Evolutionary conservation across 495 filamentous ascomycete genomes (phyloP).

Genomic region (Immersiella caudata): DNA sequence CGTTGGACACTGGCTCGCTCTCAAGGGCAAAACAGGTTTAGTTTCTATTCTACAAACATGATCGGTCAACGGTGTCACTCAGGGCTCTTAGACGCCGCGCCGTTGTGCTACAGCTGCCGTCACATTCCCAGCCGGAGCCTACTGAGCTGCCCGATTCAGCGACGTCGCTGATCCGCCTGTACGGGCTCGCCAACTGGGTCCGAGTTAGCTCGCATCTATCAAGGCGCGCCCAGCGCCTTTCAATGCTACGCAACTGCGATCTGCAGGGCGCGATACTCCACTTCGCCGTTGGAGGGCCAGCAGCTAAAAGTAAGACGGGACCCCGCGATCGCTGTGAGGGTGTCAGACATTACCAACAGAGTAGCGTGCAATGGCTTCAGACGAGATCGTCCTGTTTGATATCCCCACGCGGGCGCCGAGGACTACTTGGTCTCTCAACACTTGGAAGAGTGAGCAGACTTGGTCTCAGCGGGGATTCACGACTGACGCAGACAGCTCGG

Average conservation of each 20-base stretch:
- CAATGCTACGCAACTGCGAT: background rate
- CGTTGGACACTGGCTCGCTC: too few relatives aligned
- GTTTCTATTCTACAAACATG: too few relatives aligned
- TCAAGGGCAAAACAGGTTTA: too few relatives aligned
- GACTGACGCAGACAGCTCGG: conserved; percentile 46
- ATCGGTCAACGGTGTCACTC: too few relatives aligned
- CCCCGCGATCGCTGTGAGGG: background rate
- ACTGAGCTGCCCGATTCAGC: background rate
- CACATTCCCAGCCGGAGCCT: background rate
- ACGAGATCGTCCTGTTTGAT: conserved; percentile 56
- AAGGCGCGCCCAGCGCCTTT: background rate
- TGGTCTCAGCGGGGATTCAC: conserved; percentile 1
- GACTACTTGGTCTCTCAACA: conserved; percentile 60
- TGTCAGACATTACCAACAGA: background rate
- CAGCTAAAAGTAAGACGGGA: background rate
- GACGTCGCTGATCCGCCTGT: background rate
- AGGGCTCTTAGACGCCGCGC: too few relatives aligned
- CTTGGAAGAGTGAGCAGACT: conserved; percentile 58
- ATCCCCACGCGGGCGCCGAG: conserved; percentile 51
- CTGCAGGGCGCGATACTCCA: background rate
- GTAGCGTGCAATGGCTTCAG: conserved; percentile 16
- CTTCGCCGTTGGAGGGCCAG: background rate
- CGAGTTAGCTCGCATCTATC: conserved; percentile 7
- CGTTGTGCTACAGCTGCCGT: background rate
- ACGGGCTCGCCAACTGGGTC: background rate